Conservation (phyloP, 1,139 yeast species). For the Spencermartinsiella ligniputridi region DNA sequence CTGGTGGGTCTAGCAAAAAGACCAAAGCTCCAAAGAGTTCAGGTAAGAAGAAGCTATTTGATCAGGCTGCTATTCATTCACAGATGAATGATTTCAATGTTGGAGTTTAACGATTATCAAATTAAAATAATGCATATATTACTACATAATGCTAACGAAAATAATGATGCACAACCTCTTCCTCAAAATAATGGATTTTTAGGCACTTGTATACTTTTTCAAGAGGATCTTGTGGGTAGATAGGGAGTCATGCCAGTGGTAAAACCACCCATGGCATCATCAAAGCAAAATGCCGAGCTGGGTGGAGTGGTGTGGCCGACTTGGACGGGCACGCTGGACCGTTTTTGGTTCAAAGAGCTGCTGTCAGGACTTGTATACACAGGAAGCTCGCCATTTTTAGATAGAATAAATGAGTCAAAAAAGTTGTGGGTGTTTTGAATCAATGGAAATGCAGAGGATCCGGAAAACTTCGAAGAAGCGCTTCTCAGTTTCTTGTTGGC, state of each 20-base stretch:
- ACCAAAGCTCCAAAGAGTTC: constrained; percentile 9
- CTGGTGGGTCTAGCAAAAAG: constrained; percentile 2
- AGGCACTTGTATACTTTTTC: not conserved
- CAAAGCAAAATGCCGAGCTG: constrained; percentile 25
- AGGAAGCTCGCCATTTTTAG: not conserved
- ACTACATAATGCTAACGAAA: not conserved
- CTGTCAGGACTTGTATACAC: constrained; percentile 1
- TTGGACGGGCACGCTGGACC: constrained; percentile 6
- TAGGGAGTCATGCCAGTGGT: constrained; percentile 33
- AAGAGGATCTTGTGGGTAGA: constrained; percentile 14
- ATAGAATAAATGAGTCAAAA: not conserved
- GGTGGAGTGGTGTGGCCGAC: constrained; percentile 27
- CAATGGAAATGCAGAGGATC: not conserved
- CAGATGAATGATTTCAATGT: constrained; percentile 72
- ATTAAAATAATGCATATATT: not conserved
- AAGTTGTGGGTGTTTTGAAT: not conserved
- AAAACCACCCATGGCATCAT: constrained; percentile 20
- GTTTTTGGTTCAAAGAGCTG: not conserved
- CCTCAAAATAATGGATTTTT: too few species aligned
- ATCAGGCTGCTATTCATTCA: constrained; percentile 69
- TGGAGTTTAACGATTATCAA: constrained; percentile 20
- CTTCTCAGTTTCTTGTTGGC: constrained; percentile 6
- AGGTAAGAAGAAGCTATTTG: constrained; percentile 61
- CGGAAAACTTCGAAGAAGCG: not conserved
- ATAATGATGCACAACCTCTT: too few species aligned